phyloP scores from a whole-genome alignment of 2,329 filamentous ascomycete species.

The Gliomastix tumulicola region DNA sequence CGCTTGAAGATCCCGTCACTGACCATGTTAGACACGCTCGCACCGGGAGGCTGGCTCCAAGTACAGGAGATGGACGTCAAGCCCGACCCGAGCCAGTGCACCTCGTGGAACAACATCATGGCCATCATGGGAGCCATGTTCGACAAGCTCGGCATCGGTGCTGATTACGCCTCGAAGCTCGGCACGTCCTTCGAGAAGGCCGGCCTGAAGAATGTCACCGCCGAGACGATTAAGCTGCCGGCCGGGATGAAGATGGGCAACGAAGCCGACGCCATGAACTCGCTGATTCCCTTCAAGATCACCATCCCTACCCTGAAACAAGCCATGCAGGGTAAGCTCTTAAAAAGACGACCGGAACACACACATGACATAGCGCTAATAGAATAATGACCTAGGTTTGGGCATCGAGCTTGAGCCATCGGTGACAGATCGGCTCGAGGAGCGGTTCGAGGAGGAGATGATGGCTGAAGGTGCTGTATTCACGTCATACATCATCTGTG shows the following conservation, averaged over 20 bases:
- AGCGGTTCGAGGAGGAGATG: slow-evolving; percentile 6
- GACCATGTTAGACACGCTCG: slow-evolving; percentile 7
- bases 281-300: neutral
- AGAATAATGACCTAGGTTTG: no score
- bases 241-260: slow-evolving; percentile 1
- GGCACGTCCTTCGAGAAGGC: slow-evolving; percentile 2
- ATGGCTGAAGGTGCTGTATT: slow-evolving; percentile 4
- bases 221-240: slow-evolving; percentile 1
- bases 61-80: slow-evolving; percentile 2
- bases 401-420: slow-evolving; percentile 1
- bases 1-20: neutral
- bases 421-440: neutral
- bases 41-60: slow-evolving; percentile 8
- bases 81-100: neutral
- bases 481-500: neutral
- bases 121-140: slow-evolving; percentile 3
- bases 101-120: slow-evolving; percentile 3
- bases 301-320: neutral
- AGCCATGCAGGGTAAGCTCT: neutral
- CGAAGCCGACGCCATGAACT: slow-evolving; percentile 1
- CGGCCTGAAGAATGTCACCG: slow-evolving; percentile 4
- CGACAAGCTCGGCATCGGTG: slow-evolving; percentile 3
- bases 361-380: no score
- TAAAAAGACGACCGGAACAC: neutral
- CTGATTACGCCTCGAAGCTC: neutral